Conservation (phyloP, 2,329 filamentous ascomycete species). For the Podosphaera xanthii region DNA sequence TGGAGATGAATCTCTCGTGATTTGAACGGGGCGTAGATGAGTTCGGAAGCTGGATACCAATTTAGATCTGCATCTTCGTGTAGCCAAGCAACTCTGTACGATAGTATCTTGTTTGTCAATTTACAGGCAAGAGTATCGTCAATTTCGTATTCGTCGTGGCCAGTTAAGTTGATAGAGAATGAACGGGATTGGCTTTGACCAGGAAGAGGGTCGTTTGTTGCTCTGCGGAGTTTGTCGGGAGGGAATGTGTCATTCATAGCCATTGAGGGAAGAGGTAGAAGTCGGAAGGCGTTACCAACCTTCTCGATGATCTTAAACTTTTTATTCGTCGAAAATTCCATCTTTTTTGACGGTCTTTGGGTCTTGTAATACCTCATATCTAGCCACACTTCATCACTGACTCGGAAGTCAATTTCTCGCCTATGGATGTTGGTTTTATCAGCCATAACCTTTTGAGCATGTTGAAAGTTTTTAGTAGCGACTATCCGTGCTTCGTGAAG, state of each 20-base stretch:
- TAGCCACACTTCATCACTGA: background rate
- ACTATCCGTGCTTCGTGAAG: background rate
- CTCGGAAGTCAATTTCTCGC: background rate
- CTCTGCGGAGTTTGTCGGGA: background rate
- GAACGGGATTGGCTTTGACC: no score
- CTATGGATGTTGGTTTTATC: background rate
- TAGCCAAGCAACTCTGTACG: background rate
- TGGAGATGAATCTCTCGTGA: background rate
- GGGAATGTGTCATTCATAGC: background rate
- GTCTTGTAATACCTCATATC: background rate
- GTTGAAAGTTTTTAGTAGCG: background rate
- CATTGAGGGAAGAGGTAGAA: background rate
- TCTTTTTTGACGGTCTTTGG: background rate
- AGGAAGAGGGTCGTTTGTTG: background rate
- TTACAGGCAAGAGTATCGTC: background rate
- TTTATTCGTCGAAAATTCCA: background rate
- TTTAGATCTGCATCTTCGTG: background rate
- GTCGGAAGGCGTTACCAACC: background rate
- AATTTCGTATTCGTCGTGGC: background rate
- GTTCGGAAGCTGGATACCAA: background rate
- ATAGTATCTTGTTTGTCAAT: background rate
- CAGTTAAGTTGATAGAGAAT: background rate
- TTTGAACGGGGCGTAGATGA: background rate
- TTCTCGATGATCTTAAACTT: background rate
- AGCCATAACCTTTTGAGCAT: background rate